These are phyloP conservation scores for Fusarium austroafricanum DNA, from an alignment of 2,329 filamentous ascomycete species.

Conservation along the genomic window DNA sequence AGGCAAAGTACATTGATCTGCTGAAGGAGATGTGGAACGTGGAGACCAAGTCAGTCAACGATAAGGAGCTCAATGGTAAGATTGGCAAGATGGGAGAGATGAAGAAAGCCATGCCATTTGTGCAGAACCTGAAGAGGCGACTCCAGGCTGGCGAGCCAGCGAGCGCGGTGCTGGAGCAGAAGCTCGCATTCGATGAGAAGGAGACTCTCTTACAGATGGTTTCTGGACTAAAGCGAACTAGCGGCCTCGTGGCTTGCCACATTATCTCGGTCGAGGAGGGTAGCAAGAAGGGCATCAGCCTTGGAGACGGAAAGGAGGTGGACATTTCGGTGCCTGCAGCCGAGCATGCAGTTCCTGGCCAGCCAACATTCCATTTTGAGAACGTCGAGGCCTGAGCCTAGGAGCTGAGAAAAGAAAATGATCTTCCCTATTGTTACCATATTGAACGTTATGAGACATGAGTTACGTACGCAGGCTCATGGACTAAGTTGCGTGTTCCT, in stretches of 20 bases:
- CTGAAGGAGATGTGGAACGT: constrained; percentile 77
- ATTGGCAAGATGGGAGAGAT: constrained; percentile 87
- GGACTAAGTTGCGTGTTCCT: constrained; percentile 26
- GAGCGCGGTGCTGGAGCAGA: constrained; percentile 80
- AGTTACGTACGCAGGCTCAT: background rate
- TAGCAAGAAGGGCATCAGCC: constrained; percentile 70
- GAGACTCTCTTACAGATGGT: constrained; percentile 82
- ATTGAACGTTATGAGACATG: constrained; percentile 24
- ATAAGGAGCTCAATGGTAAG: constrained; percentile 82
- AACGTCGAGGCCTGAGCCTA: constrained; percentile 69
- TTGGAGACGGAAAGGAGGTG: constrained; percentile 66
- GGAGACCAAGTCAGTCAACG: constrained; percentile 72
- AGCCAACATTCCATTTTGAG: constrained; percentile 85
- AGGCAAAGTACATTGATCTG: constrained; percentile 87
- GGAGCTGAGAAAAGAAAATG: background rate
- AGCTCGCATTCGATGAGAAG: constrained; percentile 88
- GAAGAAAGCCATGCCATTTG: constrained; percentile 99
- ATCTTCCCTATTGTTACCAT: constrained; percentile 15
- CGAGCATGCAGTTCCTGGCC: constrained; percentile 82
- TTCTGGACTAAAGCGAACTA: constrained; percentile 79
- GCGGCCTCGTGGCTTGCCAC: constrained; percentile 75
- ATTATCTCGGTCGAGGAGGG: constrained; percentile 78
- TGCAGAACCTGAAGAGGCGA: constrained; percentile 86
- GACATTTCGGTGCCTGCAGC: constrained; percentile 69
- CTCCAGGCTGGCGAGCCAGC: constrained; percentile 77